Evolutionary conservation across 2,329 filamentous ascomycete genomes (phyloP), one percentile per base, ranked within the genome.

Genomic region (Paecilomyces fulvus): DNA sequence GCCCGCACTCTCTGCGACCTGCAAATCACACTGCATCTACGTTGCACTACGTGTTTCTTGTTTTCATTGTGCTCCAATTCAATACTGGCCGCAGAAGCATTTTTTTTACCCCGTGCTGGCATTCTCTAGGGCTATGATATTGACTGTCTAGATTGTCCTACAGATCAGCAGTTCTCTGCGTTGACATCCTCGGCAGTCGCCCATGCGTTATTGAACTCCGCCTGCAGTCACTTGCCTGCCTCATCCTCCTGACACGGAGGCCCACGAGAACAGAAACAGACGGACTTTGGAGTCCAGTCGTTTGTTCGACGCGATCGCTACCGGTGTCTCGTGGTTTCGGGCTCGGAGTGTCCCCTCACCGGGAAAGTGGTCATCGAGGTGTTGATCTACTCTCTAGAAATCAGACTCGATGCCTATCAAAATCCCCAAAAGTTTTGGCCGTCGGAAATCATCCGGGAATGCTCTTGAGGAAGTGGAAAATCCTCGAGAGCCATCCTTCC

Each of bases 381-480:
- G 10, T 37, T 10, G 33, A 2, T 14, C 37, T 10, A 49, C 8
- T 11, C 6, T 49, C 21, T 28, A 28, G 10, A 33, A 48, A 55
- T 33, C 53, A 21, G 21, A 17, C 54, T 52, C 53, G 8, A 82
- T 82, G 79, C 80, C 80, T 65, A 81, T 80, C 67, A 81, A 82
- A 68, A 70, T 80, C 52, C 77, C 80, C 53, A 82, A 80, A 65
- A 71, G 73, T 58, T 81, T 82, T 64, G 69, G 70, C 61, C 75
- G 79, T 64, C 77, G 80, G 62, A 81, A 81, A 69, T 82, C 79
- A 57, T 79, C 79, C 58, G 79, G 77, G 51, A 80, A 81, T 71
- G 75, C 72, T 53, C 68, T 82, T 59, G 80, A 82, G 30, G 76
- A 79, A 53, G 65, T 72, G 46, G 71, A 72, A 56, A 68, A 70